Evolutionary conservation across 768 basidiomycete genomes (phyloP), one percentile per base, ranked within the genome.

Genomic region (Krasilnikovozyma curviuscula): DNA sequence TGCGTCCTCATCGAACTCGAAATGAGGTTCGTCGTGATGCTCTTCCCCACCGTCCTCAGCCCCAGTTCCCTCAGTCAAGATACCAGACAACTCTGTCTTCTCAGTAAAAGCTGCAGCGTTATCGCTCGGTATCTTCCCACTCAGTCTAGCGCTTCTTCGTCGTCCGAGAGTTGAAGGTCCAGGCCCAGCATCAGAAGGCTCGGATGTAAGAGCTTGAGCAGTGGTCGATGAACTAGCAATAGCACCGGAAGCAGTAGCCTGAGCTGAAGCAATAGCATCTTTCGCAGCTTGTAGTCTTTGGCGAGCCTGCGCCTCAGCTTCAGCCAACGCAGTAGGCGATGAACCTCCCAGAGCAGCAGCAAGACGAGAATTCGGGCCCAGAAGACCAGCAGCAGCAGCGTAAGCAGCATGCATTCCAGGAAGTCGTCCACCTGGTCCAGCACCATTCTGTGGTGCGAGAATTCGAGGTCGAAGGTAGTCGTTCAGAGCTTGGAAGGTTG

Each of bases 401-500:
- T 89, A 70, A 14, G 86, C 81, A n/a, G 88, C 84, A 40, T 93
- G 74, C 79, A 91, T 86, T 40, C 79, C 79, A 9, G 82, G 80
- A 24, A 91, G 66, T 13, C 86, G 74, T 13, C 37, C 31, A 23
- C 53, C 53, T 10, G 56, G 53, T 37, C 39, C 50, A 8, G 34
- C 50, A 10, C 38, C 30, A 5, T 29, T 23, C 4, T 53, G 39
- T 0, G 60, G 61, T 0, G 83, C 83, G 6, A 84, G 70, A 28
- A 93, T 79, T 3, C 85, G 75, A 23, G 91, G 91, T 1, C 86
- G 79, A 12, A 97, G 74, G 62, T 95, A 98, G 63, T 93, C 89
- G 59, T 93, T 84, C 27, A 97, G 72, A 1, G 91, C 88, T 62
- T 93, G 86, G 73, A 97, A 86, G 1, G 88, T 95, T 1, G 93